Percentiles rank a stretch among this genome's conserved stretches.
Evolutionary conservation across 768 basidiomycete genomes (phyloP).

Genomic region (Amanita rubescens): DNA sequence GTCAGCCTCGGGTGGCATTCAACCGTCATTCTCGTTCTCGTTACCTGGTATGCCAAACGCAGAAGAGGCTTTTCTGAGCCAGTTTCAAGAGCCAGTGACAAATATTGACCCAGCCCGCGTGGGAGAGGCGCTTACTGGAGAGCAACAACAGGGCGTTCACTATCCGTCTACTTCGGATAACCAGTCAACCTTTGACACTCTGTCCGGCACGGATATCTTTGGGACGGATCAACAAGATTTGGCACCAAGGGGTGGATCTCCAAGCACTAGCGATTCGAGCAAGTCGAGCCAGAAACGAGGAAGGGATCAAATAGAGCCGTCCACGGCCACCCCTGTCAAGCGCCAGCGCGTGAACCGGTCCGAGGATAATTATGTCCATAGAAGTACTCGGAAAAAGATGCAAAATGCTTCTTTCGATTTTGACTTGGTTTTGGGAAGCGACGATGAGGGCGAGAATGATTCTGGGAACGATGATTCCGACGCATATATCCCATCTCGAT

Average conservation of each 20-base stretch:
- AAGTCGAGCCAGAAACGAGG: background rate
- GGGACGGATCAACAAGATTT: background rate
- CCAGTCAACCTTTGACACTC: background rate
- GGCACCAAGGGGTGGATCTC: background rate
- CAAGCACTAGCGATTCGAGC: slow-evolving; percentile 1
- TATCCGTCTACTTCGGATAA: background rate
- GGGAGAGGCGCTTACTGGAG: background rate
- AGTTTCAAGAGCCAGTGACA: background rate
- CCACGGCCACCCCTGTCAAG: background rate
- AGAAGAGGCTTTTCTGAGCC: slow-evolving; percentile 2
- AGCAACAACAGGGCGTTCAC: background rate
- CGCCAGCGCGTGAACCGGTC: background rate
- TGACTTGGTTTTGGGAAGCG: no score
- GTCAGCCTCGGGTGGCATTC: background rate
- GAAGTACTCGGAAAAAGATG: background rate
- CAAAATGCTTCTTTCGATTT: background rate
- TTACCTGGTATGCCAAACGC: background rate
- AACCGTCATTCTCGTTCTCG: background rate
- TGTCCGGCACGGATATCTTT: background rate
- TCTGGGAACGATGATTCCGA: slow-evolving; percentile 21
- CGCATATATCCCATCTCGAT: slow-evolving; percentile 22
- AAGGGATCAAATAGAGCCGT: background rate
- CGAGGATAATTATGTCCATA: background rate
- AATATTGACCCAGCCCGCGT: background rate
- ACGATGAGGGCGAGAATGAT: background rate